Evolutionary conservation across 2,329 filamentous ascomycete species (phyloP).

Genomic region (Helotiales sp.): DNA sequence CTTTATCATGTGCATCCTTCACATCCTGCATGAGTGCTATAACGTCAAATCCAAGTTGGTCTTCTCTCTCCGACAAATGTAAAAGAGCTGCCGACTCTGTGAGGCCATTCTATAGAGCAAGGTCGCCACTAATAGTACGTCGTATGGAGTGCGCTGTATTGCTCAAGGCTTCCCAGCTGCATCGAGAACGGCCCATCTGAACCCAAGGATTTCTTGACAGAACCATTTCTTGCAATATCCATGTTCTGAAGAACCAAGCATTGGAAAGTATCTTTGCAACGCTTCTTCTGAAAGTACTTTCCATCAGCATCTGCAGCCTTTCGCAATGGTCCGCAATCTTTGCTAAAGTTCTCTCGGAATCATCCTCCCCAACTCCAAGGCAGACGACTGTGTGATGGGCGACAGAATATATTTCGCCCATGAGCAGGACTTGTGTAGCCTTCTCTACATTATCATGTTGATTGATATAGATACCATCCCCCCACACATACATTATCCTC

Average conservation of each 20-base stretch:
- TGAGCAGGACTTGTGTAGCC: conserved; percentile 6
- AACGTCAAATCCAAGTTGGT: not conserved
- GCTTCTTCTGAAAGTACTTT: not conserved
- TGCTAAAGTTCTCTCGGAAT: not conserved
- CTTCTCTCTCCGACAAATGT: no score
- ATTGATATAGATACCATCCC: conserved; percentile 13
- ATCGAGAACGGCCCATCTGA: not conserved
- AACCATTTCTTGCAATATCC: not conserved
- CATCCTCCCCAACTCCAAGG: not conserved
- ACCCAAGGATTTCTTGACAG: not conserved
- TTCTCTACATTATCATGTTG: conserved; percentile 4
- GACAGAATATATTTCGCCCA: conserved; percentile 4
- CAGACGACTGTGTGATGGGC: conserved; percentile 3
- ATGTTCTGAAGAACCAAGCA: not conserved
- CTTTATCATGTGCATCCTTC: not conserved
- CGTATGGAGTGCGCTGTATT: not conserved
- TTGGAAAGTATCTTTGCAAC: not conserved
- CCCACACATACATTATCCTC: conserved; percentile 5
- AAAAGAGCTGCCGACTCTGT: not conserved
- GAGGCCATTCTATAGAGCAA: not conserved
- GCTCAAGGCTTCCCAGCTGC: not conserved
- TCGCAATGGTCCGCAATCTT: not conserved
- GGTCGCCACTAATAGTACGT: not conserved
- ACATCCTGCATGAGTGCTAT: not conserved
- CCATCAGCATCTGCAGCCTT: not conserved